Percentiles rank a stretch among this genome's conserved stretches.
Evolutionary conservation across 176 grass and related monocot species (phyloP).

Genomic region (Triticum dicoccoides): DNA sequence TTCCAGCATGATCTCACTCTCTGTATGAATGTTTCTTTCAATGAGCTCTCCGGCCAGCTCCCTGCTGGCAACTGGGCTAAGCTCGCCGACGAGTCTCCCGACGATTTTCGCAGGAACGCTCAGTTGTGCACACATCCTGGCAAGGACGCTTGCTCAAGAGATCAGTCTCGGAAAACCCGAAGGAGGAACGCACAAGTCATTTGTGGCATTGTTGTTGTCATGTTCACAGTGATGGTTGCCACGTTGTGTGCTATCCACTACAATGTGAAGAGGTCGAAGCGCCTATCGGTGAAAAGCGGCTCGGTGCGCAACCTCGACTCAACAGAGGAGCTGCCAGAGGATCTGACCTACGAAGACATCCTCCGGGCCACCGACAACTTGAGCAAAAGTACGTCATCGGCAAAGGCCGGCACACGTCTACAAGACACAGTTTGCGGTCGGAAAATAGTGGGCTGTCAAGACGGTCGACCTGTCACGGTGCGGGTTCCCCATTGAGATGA

Average conservation of each 20-base stretch:
- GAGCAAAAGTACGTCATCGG: constrained; percentile 42
- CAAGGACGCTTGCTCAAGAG: not conserved
- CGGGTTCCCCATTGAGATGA: constrained; percentile 57
- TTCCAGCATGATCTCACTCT: constrained; percentile 53
- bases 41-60: constrained; percentile 41
- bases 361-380: constrained; percentile 39
- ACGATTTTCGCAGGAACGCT: constrained; percentile 43
- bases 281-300: not conserved
- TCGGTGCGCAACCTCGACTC: constrained; percentile 28
- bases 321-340: constrained; percentile 39
- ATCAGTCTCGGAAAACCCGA: not conserved
- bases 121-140: constrained; percentile 25
- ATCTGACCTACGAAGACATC: constrained; percentile 44
- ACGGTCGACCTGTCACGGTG: constrained; percentile 34
- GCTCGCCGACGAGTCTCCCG: constrained; percentile 14
- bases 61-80: constrained; percentile 44
- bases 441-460: constrained; percentile 57
- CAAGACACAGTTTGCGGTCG: constrained; percentile 14
- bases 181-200: constrained; percentile 16
- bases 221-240: not conserved
- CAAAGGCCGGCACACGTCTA: constrained; percentile 45
- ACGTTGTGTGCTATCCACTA: constrained; percentile 20
- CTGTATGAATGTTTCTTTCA: constrained; percentile 54
- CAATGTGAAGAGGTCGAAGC: constrained; percentile 29
- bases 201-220: constrained; percentile 23